Evolutionary conservation across 495 filamentous ascomycete species (phyloP).

Genomic region (Niebla homalea): DNA sequence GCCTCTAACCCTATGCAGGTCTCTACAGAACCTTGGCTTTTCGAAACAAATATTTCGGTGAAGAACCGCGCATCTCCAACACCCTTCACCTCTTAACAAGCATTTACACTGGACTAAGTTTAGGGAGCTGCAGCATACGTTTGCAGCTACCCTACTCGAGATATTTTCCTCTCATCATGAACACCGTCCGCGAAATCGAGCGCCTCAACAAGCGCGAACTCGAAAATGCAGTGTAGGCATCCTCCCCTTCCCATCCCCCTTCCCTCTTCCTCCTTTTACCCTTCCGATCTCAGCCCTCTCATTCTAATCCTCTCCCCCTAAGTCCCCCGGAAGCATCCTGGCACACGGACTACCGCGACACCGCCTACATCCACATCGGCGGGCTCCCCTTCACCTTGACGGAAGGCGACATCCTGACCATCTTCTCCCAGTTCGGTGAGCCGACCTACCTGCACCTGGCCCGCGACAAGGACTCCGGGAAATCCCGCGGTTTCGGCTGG

Average conservation of each 20-base stretch:
- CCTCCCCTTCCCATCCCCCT: conserved; percentile 20
- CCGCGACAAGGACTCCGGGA: conserved; percentile 91
- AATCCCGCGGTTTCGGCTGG: conserved; percentile 85
- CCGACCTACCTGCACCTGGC: conserved; percentile 80
- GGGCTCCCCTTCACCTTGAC: conserved; percentile 87
- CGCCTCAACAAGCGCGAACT: conserved; percentile 92
- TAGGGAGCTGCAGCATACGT: too few relatives aligned
- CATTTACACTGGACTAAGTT: too few relatives aligned
- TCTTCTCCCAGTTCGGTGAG: conserved; percentile 96
- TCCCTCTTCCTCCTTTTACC: conserved; percentile 27
- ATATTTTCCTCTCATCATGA: conserved; percentile 42
- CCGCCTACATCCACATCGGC: conserved; percentile 91
- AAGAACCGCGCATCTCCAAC: too few relatives aligned
- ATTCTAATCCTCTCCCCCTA: conserved; percentile 2
- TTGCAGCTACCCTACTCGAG: too few relatives aligned
- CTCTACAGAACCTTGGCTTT: too few relatives aligned
- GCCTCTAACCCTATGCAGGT: too few relatives aligned
- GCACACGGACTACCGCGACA: conserved; percentile 96
- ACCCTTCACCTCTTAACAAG: too few relatives aligned
- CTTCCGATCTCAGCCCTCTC: conserved; percentile 32
- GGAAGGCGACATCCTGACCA: conserved; percentile 89
- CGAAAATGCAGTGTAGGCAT: conserved; percentile 61
- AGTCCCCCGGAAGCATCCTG: conserved; percentile 78
- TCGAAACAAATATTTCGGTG: too few relatives aligned
- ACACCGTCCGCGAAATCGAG: conserved; percentile 81